Base-by-base conservation (phyloP, 2,329 filamentous ascomycete species). In the Fusarium sp. region DNA sequence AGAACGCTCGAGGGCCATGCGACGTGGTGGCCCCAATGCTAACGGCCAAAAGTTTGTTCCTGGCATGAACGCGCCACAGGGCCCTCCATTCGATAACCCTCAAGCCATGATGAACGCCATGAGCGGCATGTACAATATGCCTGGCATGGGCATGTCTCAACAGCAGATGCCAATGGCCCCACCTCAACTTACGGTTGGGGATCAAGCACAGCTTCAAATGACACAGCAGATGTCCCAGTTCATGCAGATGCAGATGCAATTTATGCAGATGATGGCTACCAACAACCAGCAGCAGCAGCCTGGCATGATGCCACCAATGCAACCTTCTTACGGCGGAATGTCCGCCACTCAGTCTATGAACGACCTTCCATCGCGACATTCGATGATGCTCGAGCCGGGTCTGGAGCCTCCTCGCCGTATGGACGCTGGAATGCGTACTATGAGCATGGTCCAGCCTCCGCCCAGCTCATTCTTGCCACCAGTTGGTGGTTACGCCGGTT, bases 241-340 rank as follows among this genome's bases (percentile, higher is more conserved):
- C 80, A 94, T 95, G 91, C 91, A 94, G 76, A 93, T 96, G 90
- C 93, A 97, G 77, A 94, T 97, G 91, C 92, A 97, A 77, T 94
- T 94, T 80, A 95, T 97, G 91, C 91, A 94, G 74, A 91, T 93
- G 88, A 92, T 93, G 86, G 84, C 84, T 1, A 71, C 76, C 50
- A 82, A 81, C 64, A 67, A 69, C 44, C 70, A 71, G 12, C 66
- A 77, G 57, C 46, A 77, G 57, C 75, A 30, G 26, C 47, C 47
- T 7, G 67, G 62, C 18, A 72, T 73, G 66, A 72, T 72, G 66
- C 70, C 67, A 34, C 70, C 65, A 36, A 74, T 76, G 75, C 74
- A 75, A 41, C 64, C 65, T 37, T 72, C 75, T 10, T 77, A 76
- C 41, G 72, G 71, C 20, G 72, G 62, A n/a, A 45, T 75, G 23